A percentile compares a stretch with the other conserved stretches of the same genome.
These are phyloP conservation scores for Daldinia eschscholtzii DNA, from an alignment of 2,329 filamentous ascomycete genomes.

Conservation along the genomic window DNA sequence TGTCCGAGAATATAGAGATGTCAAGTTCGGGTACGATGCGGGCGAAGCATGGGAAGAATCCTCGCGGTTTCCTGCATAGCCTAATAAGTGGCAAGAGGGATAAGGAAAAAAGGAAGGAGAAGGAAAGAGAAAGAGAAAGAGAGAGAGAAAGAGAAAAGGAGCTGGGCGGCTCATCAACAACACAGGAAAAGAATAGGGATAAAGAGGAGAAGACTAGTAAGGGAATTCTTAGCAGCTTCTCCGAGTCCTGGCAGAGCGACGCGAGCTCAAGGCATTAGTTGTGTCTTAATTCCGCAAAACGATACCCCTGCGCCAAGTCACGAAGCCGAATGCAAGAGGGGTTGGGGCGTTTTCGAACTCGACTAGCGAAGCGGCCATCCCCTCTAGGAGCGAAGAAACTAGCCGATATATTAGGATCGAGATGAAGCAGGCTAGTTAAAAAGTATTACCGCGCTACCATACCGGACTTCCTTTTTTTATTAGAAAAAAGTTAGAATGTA, in stretches of 20 bases:
- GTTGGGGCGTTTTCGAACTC: constrained; percentile 17
- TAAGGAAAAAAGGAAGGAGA: constrained; percentile 43
- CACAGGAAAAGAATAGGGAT: constrained; percentile 50
- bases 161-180: constrained; percentile 36
- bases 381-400: constrained; percentile 12
- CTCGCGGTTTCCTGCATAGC: constrained; percentile 58
- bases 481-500: constrained; percentile 26
- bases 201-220: constrained; percentile 49
- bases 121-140: constrained; percentile 37
- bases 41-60: constrained; percentile 54
- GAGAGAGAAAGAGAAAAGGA: constrained; percentile 40
- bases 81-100: constrained; percentile 56
- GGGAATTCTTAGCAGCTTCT: constrained; percentile 49
- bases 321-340: constrained; percentile 18
- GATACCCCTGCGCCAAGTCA: constrained; percentile 21
- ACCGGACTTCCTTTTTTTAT: constrained; percentile 9
- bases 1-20: constrained; percentile 52
- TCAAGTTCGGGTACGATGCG: constrained; percentile 53
- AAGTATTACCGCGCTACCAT: constrained; percentile 3
- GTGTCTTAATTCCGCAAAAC: constrained; percentile 42
- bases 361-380: constrained; percentile 30
- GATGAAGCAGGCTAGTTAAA: constrained; percentile 6
- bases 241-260: constrained; percentile 51
- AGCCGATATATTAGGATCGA: constrained; percentile 20
- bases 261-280: constrained; percentile 53